phyloP scores from a whole-genome alignment of 1,139 yeast genomes.

The Blastobotrys apis region DNA sequence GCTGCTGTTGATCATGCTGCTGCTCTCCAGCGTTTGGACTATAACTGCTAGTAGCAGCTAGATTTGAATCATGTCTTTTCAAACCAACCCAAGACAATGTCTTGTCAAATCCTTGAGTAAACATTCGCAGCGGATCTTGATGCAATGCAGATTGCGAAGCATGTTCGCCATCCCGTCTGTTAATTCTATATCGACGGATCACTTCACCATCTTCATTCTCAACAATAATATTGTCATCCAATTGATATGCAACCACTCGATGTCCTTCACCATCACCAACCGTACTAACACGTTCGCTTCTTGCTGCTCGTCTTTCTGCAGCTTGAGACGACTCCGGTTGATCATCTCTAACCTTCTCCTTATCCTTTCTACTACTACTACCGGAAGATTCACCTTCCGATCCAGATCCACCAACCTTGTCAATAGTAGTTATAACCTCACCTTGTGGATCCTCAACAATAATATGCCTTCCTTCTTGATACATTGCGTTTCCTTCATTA shows the following conservation, averaged over 20 bases:
- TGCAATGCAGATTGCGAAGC: slow-evolving; percentile 7
- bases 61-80: slow-evolving; percentile 9
- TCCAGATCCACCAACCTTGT: slow-evolving; percentile 5
- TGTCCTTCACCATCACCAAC: slow-evolving; percentile 15
- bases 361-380: background rate
- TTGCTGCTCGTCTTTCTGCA: slow-evolving; percentile 5
- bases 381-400: slow-evolving; percentile 5
- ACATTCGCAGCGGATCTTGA: slow-evolving; percentile 1
- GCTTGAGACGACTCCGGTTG: slow-evolving; percentile 7
- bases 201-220: slow-evolving; percentile 94
- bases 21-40: slow-evolving; percentile 6
- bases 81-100: slow-evolving; percentile 30
- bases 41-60: background rate
- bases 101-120: slow-evolving; percentile 21
- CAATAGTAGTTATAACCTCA: slow-evolving; percentile 53
- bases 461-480: slow-evolving; percentile 64
- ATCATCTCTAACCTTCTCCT: slow-evolving; percentile 4
- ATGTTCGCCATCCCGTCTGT: slow-evolving; percentile 34
- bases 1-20: background rate
- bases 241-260: slow-evolving; percentile 52
- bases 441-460: slow-evolving; percentile 81
- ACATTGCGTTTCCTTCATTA: slow-evolving; percentile 45
- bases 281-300: slow-evolving; percentile 1
- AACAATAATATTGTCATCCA: slow-evolving; percentile 70
- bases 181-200: slow-evolving; percentile 72